Percentiles rank a stretch among this genome's conserved stretches.
phyloP scores from a whole-genome alignment of 1,284 basidiomycete species.

The Ganoderma lucidum region DNA sequence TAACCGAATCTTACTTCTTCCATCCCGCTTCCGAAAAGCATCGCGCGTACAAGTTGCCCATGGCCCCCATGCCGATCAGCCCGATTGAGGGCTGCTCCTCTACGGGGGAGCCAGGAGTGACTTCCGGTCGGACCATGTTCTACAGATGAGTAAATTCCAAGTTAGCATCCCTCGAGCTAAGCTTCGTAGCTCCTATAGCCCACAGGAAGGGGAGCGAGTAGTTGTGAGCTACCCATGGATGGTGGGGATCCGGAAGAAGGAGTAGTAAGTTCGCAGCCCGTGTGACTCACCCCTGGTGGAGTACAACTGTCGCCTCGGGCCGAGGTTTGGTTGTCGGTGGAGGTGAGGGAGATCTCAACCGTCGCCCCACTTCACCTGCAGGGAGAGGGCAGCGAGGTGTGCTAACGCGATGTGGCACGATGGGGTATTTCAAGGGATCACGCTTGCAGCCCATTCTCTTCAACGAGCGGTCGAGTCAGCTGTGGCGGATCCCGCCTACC shows the following conservation, averaged over 20 bases:
- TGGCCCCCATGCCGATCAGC: constrained; percentile 93
- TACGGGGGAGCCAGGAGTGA: constrained; percentile 58
- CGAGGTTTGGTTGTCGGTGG: neutral
- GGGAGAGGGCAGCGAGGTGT: neutral
- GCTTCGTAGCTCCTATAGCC: neutral
- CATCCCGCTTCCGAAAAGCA: constrained; percentile 81
- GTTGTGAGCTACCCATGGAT: neutral
- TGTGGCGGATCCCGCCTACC: neutral
- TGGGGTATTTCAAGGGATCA: neutral
- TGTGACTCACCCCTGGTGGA: neutral
- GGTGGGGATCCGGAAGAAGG: neutral
- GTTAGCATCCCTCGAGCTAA: neutral
- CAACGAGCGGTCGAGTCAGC: neutral
- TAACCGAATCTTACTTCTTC: constrained; percentile 68
- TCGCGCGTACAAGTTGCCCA: constrained; percentile 95
- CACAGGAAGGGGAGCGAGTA: neutral
- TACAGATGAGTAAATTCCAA: neutral
- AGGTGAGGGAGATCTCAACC: neutral
- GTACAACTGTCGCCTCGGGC: neutral
- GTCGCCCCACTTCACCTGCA: neutral
- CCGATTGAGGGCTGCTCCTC: constrained; percentile 81
- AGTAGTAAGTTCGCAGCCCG: neutral
- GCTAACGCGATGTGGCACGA: neutral
- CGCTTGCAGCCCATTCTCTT: neutral
- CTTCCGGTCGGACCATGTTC: constrained; percentile 39